Evolutionary conservation across 2,329 filamentous ascomycete genomes (phyloP).

Genomic region (Fusarium armeniacum): DNA sequence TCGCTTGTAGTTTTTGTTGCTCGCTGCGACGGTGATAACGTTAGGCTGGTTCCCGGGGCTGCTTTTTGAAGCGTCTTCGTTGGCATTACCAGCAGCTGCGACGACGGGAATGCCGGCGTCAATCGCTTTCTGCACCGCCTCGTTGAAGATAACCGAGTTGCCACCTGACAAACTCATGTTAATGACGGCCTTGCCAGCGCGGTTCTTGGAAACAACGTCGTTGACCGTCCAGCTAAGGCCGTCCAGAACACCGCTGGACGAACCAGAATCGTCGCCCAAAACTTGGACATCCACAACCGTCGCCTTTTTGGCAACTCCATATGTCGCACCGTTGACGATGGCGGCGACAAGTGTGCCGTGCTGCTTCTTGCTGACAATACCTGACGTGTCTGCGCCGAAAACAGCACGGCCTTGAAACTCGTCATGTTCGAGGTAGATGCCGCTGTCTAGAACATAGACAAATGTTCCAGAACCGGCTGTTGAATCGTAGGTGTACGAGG

Average conservation of each 20-base stretch:
- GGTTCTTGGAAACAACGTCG: constrained; percentile 49
- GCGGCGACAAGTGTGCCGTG: constrained; percentile 33
- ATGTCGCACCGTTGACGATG: constrained; percentile 18
- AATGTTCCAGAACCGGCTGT: constrained; percentile 19
- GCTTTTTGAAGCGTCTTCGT: constrained; percentile 9
- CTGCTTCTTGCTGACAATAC: background rate
- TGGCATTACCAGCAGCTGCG: constrained; percentile 47
- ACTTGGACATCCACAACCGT: constrained; percentile 26
- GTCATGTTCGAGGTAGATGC: background rate
- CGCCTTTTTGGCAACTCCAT: constrained; percentile 33
- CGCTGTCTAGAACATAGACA: constrained; percentile 27
- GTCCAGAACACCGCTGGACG: constrained; percentile 41
- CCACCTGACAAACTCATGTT: constrained; percentile 58
- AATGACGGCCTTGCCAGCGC: constrained; percentile 55
- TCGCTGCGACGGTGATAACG: constrained; percentile 47
- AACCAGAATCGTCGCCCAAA: background rate
- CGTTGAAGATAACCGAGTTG: constrained; percentile 25
- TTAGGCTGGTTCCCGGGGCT: constrained; percentile 42
- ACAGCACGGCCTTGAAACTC: constrained; percentile 27
- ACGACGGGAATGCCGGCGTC: constrained; percentile 56
- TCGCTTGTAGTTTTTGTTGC: constrained; percentile 53
- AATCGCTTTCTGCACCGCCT: constrained; percentile 39
- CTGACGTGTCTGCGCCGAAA: constrained; percentile 15
- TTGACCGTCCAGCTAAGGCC: constrained; percentile 53
- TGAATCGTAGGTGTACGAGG: constrained; percentile 18